Percentiles rank a stretch among this genome's conserved stretches.
phyloP scores from a whole-genome alignment of 257 asterid species.

The Coffea eugenioides region DNA sequence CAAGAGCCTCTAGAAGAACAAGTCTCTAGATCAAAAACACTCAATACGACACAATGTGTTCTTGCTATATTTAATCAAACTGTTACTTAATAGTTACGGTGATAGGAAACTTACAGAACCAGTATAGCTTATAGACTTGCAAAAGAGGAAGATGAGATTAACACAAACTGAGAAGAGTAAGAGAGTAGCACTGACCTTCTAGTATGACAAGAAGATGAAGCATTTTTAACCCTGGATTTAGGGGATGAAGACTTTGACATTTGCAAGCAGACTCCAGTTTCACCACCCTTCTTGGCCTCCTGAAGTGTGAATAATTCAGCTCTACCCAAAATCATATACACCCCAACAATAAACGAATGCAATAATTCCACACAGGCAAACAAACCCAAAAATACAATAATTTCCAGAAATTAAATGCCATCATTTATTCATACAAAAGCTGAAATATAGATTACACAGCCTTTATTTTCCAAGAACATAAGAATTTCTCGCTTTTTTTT shows the following conservation, averaged over 20 bases:
- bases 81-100: background rate
- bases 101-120: background rate
- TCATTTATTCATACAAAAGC: too few species aligned
- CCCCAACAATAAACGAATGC: background rate
- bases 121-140: background rate
- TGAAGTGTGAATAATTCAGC: conserved; percentile 34
- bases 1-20: background rate
- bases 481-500: too few species aligned
- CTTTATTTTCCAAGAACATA: background rate
- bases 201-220: conserved; percentile 43
- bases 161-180: conserved; percentile 8
- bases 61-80: too few species aligned
- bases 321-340: conserved; percentile 11
- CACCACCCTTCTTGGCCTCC: conserved; percentile 34
- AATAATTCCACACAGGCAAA: too few species aligned
- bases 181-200: conserved; percentile 40
- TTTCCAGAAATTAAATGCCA: background rate
- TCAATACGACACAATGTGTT: background rate
- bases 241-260: conserved; percentile 59
- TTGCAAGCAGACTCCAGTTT: conserved; percentile 42
- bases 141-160: background rate
- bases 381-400: too few species aligned
- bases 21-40: conserved; percentile 1
- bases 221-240: conserved; percentile 35
- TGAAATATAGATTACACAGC: too few species aligned